These are phyloP conservation scores for Linaria vulgaris DNA, from an alignment of 257 asterid genomes.

Conservation along the genomic window DNA sequence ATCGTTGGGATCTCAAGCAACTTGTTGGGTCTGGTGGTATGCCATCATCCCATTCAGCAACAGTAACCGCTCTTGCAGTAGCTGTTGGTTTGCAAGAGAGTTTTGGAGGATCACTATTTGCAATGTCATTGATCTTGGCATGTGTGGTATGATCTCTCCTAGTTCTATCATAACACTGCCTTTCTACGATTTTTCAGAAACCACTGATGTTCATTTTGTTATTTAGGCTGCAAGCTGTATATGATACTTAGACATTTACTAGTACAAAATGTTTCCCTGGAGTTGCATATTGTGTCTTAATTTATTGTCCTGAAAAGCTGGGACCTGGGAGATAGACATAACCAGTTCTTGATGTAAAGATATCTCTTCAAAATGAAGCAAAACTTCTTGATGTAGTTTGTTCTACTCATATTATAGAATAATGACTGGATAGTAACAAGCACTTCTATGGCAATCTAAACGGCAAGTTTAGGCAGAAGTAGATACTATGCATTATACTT, in stretches of 20 bases:
- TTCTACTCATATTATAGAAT: background rate
- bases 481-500: too few species aligned
- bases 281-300: slow-evolving; percentile 18
- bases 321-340: background rate
- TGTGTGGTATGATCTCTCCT: slow-evolving; percentile 63
- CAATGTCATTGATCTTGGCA: slow-evolving; percentile 68
- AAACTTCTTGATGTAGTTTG: background rate
- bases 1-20: slow-evolving; percentile 74
- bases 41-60: slow-evolving; percentile 98
- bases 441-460: background rate
- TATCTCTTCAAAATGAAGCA: background rate
- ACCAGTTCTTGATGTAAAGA: slow-evolving; percentile 3
- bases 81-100: slow-evolving; percentile 88
- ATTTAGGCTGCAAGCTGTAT: too few species aligned
- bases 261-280: slow-evolving; percentile 1
- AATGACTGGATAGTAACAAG: background rate
- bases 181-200: slow-evolving; percentile 4
- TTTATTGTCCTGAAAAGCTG: slow-evolving; percentile 1
- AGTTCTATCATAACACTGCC: background rate
- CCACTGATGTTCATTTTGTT: background rate
- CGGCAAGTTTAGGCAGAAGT: background rate
- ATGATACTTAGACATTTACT: slow-evolving; percentile 6
- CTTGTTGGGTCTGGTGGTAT: slow-evolving; percentile 94
- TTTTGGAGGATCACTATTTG: slow-evolving; percentile 77
- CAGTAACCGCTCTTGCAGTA: slow-evolving; percentile 83